Conservation (phyloP, 2,329 filamentous ascomycete species). For the Apiospora malaysiana region DNA sequence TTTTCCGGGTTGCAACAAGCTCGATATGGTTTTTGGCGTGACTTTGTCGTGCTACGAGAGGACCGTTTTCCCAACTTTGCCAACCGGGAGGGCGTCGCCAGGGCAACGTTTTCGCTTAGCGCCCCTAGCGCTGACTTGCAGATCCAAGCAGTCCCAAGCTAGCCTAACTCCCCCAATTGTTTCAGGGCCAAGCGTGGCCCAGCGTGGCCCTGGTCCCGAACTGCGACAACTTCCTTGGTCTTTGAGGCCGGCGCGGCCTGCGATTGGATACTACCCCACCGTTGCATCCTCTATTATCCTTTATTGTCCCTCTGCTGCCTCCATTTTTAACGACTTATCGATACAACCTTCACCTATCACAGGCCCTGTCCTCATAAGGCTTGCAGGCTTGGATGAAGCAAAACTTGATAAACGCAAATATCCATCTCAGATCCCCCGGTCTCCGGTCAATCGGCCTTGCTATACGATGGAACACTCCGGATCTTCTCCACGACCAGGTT, state of each 20-base stretch:
- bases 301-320: too few relatives aligned
- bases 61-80: constrained; percentile 5
- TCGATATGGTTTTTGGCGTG: neutral
- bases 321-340: neutral
- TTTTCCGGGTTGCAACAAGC: constrained; percentile 1
- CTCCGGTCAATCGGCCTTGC: neutral
- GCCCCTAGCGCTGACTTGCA: constrained; percentile 2
- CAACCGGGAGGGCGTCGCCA: neutral
- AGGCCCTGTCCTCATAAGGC: neutral
- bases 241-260: neutral
- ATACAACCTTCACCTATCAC: constrained; percentile 4
- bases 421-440: constrained; percentile 14
- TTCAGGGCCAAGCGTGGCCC: neutral
- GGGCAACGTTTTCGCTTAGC: neutral
- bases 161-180: neutral
- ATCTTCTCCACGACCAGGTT: constrained; percentile 17
- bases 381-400: neutral
- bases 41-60: neutral
- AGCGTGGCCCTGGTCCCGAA: neutral
- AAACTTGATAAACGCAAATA: neutral
- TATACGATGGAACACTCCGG: constrained; percentile 17
- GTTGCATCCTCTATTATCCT: constrained; percentile 2
- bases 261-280: neutral
- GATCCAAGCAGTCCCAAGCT: neutral
- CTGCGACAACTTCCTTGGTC: constrained; percentile 1